Conservation (phyloP, 2,329 filamentous ascomycete species). For the Cordyceps tenuipes region DNA sequence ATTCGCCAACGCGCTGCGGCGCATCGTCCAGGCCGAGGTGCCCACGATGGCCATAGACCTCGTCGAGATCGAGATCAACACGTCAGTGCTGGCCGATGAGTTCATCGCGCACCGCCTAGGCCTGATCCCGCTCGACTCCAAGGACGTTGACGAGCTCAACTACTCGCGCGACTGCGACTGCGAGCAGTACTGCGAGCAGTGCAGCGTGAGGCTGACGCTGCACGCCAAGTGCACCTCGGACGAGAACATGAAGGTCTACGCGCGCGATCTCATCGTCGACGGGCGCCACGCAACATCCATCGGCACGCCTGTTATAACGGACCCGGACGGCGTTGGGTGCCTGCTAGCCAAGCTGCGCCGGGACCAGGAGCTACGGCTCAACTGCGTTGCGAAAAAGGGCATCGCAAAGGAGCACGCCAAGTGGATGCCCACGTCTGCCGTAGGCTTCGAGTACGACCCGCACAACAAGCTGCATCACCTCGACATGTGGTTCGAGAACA, state of each 20-base stretch:
- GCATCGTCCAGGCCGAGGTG: constrained; percentile 86
- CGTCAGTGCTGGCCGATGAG: constrained; percentile 91
- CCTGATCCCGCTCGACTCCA: constrained; percentile 78
- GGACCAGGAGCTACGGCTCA: constrained; percentile 83
- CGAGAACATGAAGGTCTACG: constrained; percentile 89
- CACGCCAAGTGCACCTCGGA: constrained; percentile 80
- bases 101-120: constrained; percentile 90
- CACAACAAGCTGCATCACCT: constrained; percentile 91
- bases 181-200: constrained; percentile 88
- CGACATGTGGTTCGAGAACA: constrained; percentile 84
- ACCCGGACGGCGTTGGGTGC: constrained; percentile 71
- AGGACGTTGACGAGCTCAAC: constrained; percentile 71
- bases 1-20: constrained; percentile 86
- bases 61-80: constrained; percentile 88
- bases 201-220: constrained; percentile 75
- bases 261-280: constrained; percentile 72
- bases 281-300: constrained; percentile 65
- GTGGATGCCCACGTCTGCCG: constrained; percentile 86
- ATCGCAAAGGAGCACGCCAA: constrained; percentile 99
- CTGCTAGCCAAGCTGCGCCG: constrained; percentile 85
- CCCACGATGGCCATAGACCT: constrained; percentile 92
- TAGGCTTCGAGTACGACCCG: constrained; percentile 97
- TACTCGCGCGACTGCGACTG: constrained; percentile 95
- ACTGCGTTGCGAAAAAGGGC: constrained; percentile 93
- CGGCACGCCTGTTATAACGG: constrained; percentile 74